These are phyloP conservation scores for Schwanniomyces polymorphus DNA, from an alignment of 805 yeast species.

Conservation along the genomic window DNA sequence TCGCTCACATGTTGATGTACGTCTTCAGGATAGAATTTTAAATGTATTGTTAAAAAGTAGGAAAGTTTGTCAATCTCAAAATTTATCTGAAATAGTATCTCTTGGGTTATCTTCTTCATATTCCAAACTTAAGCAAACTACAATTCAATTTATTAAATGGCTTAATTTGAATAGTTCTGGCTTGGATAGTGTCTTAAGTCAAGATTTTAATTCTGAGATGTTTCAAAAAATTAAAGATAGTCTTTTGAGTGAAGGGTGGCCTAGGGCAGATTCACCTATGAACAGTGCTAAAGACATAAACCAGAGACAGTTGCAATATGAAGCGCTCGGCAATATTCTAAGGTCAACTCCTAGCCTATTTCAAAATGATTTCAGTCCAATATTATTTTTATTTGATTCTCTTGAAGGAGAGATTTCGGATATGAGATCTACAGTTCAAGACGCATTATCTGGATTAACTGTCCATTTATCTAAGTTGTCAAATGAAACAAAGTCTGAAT, in stretches of 20 bases:
- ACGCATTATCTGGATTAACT: conserved; percentile 61
- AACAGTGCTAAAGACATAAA: conserved; percentile 32
- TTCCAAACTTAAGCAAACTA: conserved; percentile 51
- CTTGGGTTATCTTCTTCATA: conserved; percentile 61
- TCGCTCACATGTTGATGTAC: conserved; percentile 53
- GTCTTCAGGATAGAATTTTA: conserved; percentile 58
- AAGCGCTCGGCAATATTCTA: conserved; percentile 70
- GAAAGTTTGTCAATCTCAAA: conserved; percentile 43
- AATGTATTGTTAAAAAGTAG: conserved; percentile 50
- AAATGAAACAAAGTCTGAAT: conserved; percentile 30
- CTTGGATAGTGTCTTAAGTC: background rate
- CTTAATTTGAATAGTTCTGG: conserved; percentile 28
- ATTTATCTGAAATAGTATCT: conserved; percentile 51
- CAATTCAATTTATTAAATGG: conserved; percentile 68
- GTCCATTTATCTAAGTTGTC: conserved; percentile 46
- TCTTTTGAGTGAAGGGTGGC: conserved; percentile 62
- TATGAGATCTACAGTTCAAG: conserved; percentile 67
- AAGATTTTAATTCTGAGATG: conserved; percentile 40
- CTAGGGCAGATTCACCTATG: conserved; percentile 41
- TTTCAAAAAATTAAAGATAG: conserved; percentile 54
- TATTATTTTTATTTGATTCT: conserved; percentile 71
- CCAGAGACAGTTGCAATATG: conserved; percentile 69
- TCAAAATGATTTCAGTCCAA: conserved; percentile 45
- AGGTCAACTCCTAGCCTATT: conserved; percentile 44
- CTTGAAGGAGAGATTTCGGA: conserved; percentile 64